Percentiles rank a stretch among this genome's conserved stretches.
Evolutionary conservation across 148 eudicot species (phyloP).

Genomic region (Gaultheria prostrata): DNA sequence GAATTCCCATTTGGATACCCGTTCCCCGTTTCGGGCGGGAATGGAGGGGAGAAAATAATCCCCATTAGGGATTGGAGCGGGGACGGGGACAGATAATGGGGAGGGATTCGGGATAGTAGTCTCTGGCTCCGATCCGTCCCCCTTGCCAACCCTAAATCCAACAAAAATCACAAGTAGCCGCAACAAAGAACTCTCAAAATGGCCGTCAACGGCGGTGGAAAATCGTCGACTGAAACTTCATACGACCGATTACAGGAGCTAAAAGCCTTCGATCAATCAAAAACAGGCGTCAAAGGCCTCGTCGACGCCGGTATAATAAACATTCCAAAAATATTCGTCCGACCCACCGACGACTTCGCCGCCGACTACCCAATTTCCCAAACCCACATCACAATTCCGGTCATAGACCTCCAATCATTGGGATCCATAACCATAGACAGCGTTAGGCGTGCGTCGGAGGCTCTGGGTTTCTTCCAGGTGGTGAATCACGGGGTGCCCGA

Average conservation of each 20-base stretch:
- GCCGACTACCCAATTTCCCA: neutral
- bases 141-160: too few relatives aligned
- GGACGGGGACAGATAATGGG: too few relatives aligned
- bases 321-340: slow-evolving; percentile 30
- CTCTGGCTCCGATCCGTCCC: too few relatives aligned
- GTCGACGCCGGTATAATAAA: slow-evolving; percentile 23
- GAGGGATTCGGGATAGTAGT: too few relatives aligned
- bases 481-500: slow-evolving; percentile 30
- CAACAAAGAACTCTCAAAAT: neutral
- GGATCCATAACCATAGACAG: neutral
- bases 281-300: slow-evolving; percentile 38
- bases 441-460: slow-evolving; percentile 22
- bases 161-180: too few relatives aligned
- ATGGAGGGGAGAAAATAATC: too few relatives aligned
- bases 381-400: slow-evolving; percentile 18
- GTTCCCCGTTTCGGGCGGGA: too few relatives aligned
- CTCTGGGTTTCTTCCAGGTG: slow-evolving; percentile 40
- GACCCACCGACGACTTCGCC: slow-evolving; percentile 27
- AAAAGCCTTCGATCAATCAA: slow-evolving; percentile 33
- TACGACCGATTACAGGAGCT: neutral
- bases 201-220: neutral
- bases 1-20: too few relatives aligned
- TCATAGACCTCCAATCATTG: slow-evolving; percentile 16
- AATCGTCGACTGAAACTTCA: neutral
- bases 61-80: too few relatives aligned